Evolutionary conservation across 2,329 filamentous ascomycete species (phyloP).

Genomic region (Neofusicoccum laricinum): DNA sequence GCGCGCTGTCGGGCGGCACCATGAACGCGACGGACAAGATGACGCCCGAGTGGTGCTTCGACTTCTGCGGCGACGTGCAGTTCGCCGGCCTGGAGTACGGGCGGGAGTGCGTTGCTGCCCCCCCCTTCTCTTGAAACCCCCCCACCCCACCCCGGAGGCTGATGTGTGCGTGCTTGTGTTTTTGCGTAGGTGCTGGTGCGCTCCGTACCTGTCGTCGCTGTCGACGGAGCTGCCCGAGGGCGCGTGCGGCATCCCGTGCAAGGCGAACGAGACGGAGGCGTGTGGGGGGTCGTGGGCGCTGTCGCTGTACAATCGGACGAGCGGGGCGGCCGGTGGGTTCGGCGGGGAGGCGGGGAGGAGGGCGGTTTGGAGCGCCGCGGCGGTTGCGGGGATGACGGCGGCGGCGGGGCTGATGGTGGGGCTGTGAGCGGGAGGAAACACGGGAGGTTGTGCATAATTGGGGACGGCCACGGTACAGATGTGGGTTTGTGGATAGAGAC

Average conservation of each 20-base stretch:
- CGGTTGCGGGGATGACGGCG: background rate
- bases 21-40: conserved; percentile 3
- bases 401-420: background rate
- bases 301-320: conserved; percentile 12
- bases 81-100: conserved; percentile 15
- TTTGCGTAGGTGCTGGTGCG: conserved; percentile 9
- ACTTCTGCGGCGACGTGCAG: background rate
- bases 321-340: background rate
- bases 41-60: conserved; percentile 1
- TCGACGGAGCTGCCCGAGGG: conserved; percentile 1
- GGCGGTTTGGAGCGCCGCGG: background rate
- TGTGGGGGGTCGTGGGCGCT: conserved; percentile 15
- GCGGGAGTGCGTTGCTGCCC: background rate
- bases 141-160: background rate
- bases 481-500: too few species aligned
- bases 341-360: background rate
- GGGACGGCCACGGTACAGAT: background rate
- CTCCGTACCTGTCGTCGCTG: background rate
- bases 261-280: background rate
- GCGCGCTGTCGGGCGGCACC: conserved; percentile 7
- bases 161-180: background rate
- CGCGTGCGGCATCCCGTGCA: conserved; percentile 3
- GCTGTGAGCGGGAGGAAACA: background rate
- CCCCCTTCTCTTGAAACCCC: background rate
- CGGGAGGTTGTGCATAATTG: background rate